Percentiles rank a stretch among this genome's conserved stretches.
Conservation (phyloP, 2,329 filamentous ascomycete species). For the Trichoderma sp. region DNA sequence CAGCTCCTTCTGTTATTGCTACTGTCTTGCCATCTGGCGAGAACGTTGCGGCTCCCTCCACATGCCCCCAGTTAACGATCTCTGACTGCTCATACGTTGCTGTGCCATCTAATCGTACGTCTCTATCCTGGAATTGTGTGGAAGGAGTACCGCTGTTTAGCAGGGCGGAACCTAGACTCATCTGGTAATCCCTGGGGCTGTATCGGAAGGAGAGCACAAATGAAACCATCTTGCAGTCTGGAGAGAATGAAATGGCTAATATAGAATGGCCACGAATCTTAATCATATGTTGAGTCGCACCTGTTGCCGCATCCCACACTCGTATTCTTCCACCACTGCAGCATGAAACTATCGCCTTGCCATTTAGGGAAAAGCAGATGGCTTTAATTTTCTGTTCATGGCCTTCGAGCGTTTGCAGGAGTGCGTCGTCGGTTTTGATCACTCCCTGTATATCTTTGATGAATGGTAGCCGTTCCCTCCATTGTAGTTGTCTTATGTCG, state of each 20-base stretch:
- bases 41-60: background rate
- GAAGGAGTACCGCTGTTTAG: too few species aligned
- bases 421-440: background rate
- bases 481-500: slow-evolving; percentile 16
- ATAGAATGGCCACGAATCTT: accelerated
- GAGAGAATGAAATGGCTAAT: background rate
- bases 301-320: background rate
- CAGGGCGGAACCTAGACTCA: too few species aligned
- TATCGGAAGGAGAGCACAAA: too few species aligned
- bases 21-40: background rate
- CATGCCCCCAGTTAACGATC: too few species aligned
- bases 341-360: background rate
- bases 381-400: slow-evolving; percentile 3
- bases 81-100: too few species aligned
- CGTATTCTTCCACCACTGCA: accelerated
- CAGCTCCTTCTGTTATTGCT: background rate
- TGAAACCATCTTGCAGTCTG: too few species aligned
- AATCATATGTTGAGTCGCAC: background rate
- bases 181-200: too few species aligned
- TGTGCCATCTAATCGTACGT: too few species aligned
- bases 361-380: background rate
- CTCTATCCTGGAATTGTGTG: too few species aligned
- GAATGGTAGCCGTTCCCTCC: slow-evolving; percentile 25
- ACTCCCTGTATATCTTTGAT: slow-evolving; percentile 16
- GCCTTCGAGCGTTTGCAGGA: slow-evolving; percentile 26